Base-by-base conservation (phyloP, 169 alveolate genomes). In the Plasmodium relictum region DNA sequence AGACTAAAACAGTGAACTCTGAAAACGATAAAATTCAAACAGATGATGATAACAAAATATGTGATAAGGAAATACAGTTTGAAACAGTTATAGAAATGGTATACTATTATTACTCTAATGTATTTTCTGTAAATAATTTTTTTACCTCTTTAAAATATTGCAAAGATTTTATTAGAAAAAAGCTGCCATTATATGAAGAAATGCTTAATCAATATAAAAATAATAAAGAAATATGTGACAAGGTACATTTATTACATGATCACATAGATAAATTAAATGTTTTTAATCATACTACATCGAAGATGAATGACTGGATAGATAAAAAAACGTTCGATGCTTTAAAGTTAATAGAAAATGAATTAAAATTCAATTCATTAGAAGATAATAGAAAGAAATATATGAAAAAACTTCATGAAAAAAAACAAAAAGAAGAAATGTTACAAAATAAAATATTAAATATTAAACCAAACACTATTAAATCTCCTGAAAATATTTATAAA, bases 401-500 rank as follows among this genome's bases (percentile, higher is more conserved):
- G 22, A 88, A 88, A 74, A 91, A 74, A 63, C 20, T 58, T 58
- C 74, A 72, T 52, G 87, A 70, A 65, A 48, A 76, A 54, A 83
- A 74, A 70, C 69, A 88, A 39, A 91, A 80, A 73, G 91, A 93
- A 66, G 88, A 88, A 54, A 63, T 56, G 6, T 66, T 69, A 31
- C 89, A 61, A 54, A 93, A 71, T 74, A 66, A 71, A 56, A 93
- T 76, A 73, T n/a, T 59, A 31, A 83, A 69, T 66, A 86, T 87
- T 37, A 80, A 89, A 72, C 93, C 93, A 20, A 91, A 73, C 50
- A 48, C 50, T 44, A 80, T 70, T 48, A 93, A 92, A 83, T 88
- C 92, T 26, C 54, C 91, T 12, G 88, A 62, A 37, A 89, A 93
- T 85, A 85, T 87, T 45, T 91, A 56, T 73, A 93, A 88, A 66